These are phyloP conservation scores for Scheffersomyces spartinae DNA, from an alignment of 805 yeast species.

Conservation along the genomic window DNA sequence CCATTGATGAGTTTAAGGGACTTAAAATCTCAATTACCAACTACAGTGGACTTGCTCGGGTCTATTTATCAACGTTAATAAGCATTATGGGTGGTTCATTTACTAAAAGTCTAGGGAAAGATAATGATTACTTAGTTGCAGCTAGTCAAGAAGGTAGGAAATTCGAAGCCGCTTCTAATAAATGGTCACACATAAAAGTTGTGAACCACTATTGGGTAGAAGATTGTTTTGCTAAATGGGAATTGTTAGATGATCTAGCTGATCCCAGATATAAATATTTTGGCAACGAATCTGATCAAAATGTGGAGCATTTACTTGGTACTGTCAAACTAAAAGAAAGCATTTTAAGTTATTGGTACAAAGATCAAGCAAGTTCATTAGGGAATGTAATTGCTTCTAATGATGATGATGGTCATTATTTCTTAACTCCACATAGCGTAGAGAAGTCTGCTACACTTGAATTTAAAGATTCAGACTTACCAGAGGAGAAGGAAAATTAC, in stretches of 20 bases:
- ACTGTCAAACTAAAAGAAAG: constrained; percentile 32
- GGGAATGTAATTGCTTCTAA: neutral
- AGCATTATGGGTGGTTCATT: constrained; percentile 65
- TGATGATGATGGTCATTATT: neutral
- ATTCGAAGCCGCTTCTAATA: constrained; percentile 50
- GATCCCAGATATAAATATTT: constrained; percentile 37
- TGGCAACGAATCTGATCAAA: constrained; percentile 27
- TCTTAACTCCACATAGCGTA: neutral
- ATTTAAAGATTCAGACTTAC: constrained; percentile 9
- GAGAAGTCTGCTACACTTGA: neutral
- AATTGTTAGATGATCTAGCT: constrained; percentile 31
- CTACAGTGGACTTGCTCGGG: constrained; percentile 76
- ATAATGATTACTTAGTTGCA: constrained; percentile 64
- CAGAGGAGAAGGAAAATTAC: constrained; percentile 1
- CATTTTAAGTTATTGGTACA: constrained; percentile 30
- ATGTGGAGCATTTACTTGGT: constrained; percentile 41
- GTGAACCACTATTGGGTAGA: constrained; percentile 87
- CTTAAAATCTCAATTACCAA: constrained; percentile 60
- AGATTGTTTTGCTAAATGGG: constrained; percentile 58
- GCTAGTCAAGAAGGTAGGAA: constrained; percentile 63
- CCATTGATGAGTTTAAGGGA: constrained; percentile 43
- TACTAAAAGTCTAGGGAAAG: constrained; percentile 51
- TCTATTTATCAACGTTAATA: constrained; percentile 54
- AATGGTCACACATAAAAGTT: constrained; percentile 49
- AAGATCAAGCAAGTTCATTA: constrained; percentile 6